Base-by-base conservation (phyloP, 2,329 filamentous ascomycete species). In the Alternaria rosae region DNA sequence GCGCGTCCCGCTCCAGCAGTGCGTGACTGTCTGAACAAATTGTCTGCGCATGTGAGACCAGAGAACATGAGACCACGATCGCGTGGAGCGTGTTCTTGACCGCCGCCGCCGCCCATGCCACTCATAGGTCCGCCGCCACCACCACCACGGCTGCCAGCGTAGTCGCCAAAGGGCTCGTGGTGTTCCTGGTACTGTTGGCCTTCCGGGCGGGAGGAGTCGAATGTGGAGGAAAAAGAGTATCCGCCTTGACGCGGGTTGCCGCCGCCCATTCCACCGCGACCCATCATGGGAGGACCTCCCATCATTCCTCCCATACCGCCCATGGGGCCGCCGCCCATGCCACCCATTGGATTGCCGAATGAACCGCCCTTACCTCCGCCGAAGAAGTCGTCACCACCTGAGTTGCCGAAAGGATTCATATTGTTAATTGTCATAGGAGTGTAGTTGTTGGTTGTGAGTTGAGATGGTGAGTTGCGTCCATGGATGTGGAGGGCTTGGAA, bases 21-120 rank as follows among this genome's bases (percentile, higher is more conserved):
- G 35, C 35, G 35, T 6, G 35, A 38, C 5, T 38, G 35, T 3
- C 35, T 3, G 17, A 50, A 50, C 0, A 17, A 28, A 17, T 50
- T 51, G 11, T 51, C 47, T 38, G 47, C 47, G 30, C 20, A 13
- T 25, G 47, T 23, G 32, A 51, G 30, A 15, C 47, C 47, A 32
- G 47, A 35, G 20, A 42, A 53, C 35, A 53, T 28, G 51, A 38
- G 7, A 13, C 47, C 47, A 3, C 51, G 38, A 10, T 21, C 23
- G 15, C 50, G 32, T 17, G 6, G 50, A 6, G 32, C 6, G 6
- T 9, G 9, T 8, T 53, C 21, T 5, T 26, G 32, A 2, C 4
- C 0, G 4, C 4, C 0, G 4, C 32, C 1, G 8, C 35, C 35
- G 35, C 35, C 0, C 35, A 38, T 38, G 15, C 35, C 35, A n/a